Conservation (phyloP, 2,329 filamentous ascomycete species). For the Aureobasidium lini region DNA sequence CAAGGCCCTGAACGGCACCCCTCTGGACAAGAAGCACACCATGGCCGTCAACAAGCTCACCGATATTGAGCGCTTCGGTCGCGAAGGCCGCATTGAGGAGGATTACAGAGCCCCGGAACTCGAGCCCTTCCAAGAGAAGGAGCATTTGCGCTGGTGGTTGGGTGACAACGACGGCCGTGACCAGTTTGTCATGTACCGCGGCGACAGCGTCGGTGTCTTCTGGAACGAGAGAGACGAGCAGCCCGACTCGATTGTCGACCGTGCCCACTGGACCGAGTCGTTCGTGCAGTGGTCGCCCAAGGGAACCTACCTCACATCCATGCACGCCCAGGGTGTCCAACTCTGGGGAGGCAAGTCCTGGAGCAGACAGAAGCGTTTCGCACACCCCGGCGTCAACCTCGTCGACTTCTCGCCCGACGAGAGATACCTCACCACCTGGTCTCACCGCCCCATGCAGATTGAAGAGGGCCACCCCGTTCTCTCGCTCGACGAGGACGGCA, state of each 20-base stretch:
- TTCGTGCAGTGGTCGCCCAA: slow-evolving; percentile 97
- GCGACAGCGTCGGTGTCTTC: slow-evolving; percentile 86
- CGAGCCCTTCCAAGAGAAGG: slow-evolving; percentile 80
- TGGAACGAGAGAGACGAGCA: slow-evolving; percentile 96
- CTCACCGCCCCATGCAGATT: slow-evolving; percentile 83
- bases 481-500: slow-evolving; percentile 81
- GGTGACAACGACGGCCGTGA: slow-evolving; percentile 83
- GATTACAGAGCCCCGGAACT: slow-evolving; percentile 77
- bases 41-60: slow-evolving; percentile 96
- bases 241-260: slow-evolving; percentile 83
- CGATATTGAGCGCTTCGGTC: slow-evolving; percentile 91
- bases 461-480: slow-evolving; percentile 78
- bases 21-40: slow-evolving; percentile 95
- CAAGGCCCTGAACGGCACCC: slow-evolving; percentile 75
- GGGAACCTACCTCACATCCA: slow-evolving; percentile 88
- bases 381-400: slow-evolving; percentile 90
- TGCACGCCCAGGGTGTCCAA: slow-evolving; percentile 93
- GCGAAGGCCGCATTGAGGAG: slow-evolving; percentile 88
- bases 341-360: slow-evolving; percentile 90
- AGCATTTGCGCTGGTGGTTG: slow-evolving; percentile 91
- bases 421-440: slow-evolving; percentile 95
- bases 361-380: slow-evolving; percentile 85
- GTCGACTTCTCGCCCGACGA: slow-evolving; percentile 92
- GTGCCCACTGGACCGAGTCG: slow-evolving; percentile 93
- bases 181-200: slow-evolving; percentile 91